Conservation (phyloP, 768 basidiomycete genomes). For the Mycena indigotica region DNA sequence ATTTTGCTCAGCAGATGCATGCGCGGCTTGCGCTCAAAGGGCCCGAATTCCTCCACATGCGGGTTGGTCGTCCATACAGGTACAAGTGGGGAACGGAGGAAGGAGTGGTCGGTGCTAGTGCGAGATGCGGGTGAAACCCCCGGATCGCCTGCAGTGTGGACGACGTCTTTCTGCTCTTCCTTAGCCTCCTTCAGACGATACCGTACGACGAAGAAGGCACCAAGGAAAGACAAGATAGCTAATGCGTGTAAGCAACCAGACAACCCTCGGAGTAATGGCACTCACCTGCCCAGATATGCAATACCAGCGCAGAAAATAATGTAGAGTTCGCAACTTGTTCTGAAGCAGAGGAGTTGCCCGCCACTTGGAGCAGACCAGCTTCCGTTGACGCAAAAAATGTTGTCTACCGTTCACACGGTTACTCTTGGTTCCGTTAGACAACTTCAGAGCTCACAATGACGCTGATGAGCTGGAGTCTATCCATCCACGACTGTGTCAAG, state of each 20-base stretch:
- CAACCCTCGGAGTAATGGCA: not conserved
- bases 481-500: constrained; percentile 55
- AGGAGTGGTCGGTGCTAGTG: not conserved
- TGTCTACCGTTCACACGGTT: constrained; percentile 38
- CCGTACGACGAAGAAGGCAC: constrained; percentile 56
- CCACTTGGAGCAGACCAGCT: constrained; percentile 51
- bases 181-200: constrained; percentile 59
- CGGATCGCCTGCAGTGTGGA: constrained; percentile 23
- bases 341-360: constrained; percentile 36
- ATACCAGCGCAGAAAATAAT: constrained; percentile 53
- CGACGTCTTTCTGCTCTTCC: constrained; percentile 45
- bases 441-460: constrained; percentile 48
- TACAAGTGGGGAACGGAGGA: constrained; percentile 12
- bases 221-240: constrained; percentile 50
- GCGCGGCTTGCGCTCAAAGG: constrained; percentile 42
- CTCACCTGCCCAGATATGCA: constrained; percentile 56
- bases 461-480: constrained; percentile 60
- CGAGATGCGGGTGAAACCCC: constrained; percentile 10
- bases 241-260: not conserved
- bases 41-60: constrained; percentile 54
- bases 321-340: constrained; percentile 44
- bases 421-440: too few species aligned
- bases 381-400: constrained; percentile 66
- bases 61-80: constrained; percentile 47
- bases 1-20: constrained; percentile 51